Percentiles rank a stretch among this genome's conserved stretches.
phyloP scores from a whole-genome alignment of 345 rosid genomes.

The Toxicodendron radicans region DNA sequence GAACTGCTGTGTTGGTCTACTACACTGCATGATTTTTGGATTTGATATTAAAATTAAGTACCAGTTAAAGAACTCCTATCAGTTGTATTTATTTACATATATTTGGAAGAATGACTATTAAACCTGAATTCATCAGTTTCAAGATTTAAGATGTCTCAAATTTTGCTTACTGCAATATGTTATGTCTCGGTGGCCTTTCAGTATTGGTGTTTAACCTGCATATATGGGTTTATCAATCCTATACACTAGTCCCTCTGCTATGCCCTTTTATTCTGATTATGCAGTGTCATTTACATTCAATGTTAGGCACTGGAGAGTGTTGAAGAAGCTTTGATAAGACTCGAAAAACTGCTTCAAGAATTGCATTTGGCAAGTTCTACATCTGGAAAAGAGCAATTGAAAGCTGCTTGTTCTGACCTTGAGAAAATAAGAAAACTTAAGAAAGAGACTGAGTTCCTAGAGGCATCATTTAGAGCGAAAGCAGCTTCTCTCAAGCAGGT shows the following conservation, averaged over 20 bases:
- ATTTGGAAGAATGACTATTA: background rate
- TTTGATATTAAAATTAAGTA: background rate
- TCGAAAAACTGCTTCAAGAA: constrained; percentile 81
- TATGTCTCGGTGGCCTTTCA: background rate
- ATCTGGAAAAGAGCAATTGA: constrained; percentile 81
- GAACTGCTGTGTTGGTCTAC: background rate
- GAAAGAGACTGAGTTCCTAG: constrained; percentile 97
- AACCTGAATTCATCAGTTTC: constrained; percentile 4
- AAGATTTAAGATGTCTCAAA: constrained; percentile 5
- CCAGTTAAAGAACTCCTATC: background rate
- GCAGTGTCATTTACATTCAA: constrained; percentile 20
- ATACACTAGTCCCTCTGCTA: background rate
- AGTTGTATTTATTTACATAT: background rate
- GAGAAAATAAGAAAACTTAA: constrained; percentile 94
- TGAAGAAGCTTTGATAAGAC: constrained; percentile 78
- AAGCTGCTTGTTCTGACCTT: constrained; percentile 97
- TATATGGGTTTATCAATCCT: background rate
- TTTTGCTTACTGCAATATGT: background rate
- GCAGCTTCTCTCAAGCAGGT: constrained; percentile 87
- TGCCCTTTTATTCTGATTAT: constrained; percentile 18
- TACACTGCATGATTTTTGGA: background rate
- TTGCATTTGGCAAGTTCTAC: constrained; percentile 70
- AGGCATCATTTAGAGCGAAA: constrained; percentile 95
- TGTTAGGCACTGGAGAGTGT: constrained; percentile 89
- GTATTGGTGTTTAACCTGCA: constrained; percentile 11